Evolutionary conservation across 495 filamentous ascomycete genomes (phyloP).

Genomic region (Xylona heveae): DNA sequence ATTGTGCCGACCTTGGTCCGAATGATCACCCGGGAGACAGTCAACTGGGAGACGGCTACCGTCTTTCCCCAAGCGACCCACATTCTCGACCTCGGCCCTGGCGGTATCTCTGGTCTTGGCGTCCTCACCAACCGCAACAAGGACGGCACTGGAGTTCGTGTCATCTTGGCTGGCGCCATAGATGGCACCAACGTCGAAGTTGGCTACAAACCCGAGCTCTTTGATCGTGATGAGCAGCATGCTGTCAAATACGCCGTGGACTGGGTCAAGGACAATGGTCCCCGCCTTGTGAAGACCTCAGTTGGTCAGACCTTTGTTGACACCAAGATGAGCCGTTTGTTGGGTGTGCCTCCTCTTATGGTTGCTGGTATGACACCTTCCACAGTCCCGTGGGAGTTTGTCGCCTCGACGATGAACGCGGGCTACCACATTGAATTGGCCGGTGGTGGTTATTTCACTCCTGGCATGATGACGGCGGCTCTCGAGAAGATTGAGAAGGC

Average conservation of each 20-base stretch:
- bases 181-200: slow-evolving; percentile 77
- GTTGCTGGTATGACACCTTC: slow-evolving; percentile 93
- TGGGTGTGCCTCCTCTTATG: slow-evolving; percentile 79
- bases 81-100: slow-evolving; percentile 88
- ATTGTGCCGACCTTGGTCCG: slow-evolving; percentile 68
- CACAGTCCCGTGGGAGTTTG: slow-evolving; percentile 88
- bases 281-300: slow-evolving; percentile 69
- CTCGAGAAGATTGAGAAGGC: slow-evolving; percentile 73
- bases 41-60: slow-evolving; percentile 89
- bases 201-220: slow-evolving; percentile 91
- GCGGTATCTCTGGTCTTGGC: slow-evolving; percentile 86
- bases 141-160: slow-evolving; percentile 88
- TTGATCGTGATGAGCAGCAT: slow-evolving; percentile 81
- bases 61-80: slow-evolving; percentile 77
- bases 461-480: slow-evolving; percentile 72
- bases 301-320: slow-evolving; percentile 76
- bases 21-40: slow-evolving; percentile 81
- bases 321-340: slow-evolving; percentile 88
- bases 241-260: slow-evolving; percentile 92
- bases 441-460: slow-evolving; percentile 86
- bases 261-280: slow-evolving; percentile 93
- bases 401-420: slow-evolving; percentile 87
- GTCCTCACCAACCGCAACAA: slow-evolving; percentile 97
- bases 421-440: slow-evolving; percentile 86
- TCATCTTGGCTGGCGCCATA: slow-evolving; percentile 80